Evolutionary conservation across 495 filamentous ascomycete species (phyloP), one percentile per base, ranked within the genome.

Genomic region (Talaromyces borbonicus): DNA sequence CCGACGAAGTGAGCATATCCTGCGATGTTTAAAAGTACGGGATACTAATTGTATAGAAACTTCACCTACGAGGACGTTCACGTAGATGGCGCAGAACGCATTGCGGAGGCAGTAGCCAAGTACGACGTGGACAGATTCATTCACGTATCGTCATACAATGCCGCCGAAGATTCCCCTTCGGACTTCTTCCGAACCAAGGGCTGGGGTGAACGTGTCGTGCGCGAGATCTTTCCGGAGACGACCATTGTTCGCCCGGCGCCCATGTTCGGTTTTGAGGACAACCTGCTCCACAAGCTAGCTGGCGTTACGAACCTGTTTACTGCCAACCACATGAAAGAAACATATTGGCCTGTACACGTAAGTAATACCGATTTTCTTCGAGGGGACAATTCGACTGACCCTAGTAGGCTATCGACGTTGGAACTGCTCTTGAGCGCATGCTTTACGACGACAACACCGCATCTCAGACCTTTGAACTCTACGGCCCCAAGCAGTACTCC

Each of bases 41-140:
- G 35, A 12, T 15, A 12, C 22, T 37, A 48, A n/a, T 12, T 24
- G 6, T 11, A 5, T 50, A 93, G 87, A 75, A 99, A 99, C 72
- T 99, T 95, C 70, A 75, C 79, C 35, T 78, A 92, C 46, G 83
- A 85, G 48, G 90, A 96, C 62, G 89, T 97, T 19, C 88, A 99
- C 54, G 80, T 97, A 11, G 89, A 95, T 62, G 90, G 92, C 32
- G 79, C 82, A n/a, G 85, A 92, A 69, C 83, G 93, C 46, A 99
- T 99, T 55, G 88, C 79, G 19, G 88, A 96, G 60, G 93, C 93
- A 43, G 87, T 86, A 30, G 93, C 92, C 52, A 99, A 99, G 67
- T 99, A 99, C 66, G 92, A 99, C 55, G 79, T 96, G 49, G 92
- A 99, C 68, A 83, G 92, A 35, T 99, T 83, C 73, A 85, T 99